Conservation (phyloP, 2,329 filamentous ascomycete species). For the Arthrobotrys pseudoclavata region DNA sequence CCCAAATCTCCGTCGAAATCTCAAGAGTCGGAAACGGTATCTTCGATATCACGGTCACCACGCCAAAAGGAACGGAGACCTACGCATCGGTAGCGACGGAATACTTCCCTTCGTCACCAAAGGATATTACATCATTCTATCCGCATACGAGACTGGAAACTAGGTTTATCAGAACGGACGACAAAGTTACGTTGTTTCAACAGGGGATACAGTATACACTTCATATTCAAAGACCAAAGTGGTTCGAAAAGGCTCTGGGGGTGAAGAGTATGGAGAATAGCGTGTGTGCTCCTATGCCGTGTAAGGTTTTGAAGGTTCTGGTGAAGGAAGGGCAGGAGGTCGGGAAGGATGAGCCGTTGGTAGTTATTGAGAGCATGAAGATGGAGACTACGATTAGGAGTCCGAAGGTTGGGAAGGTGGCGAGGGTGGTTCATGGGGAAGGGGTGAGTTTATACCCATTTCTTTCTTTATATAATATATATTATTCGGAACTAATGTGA, state of each 20-base stretch:
- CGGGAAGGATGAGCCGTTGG: constrained; percentile 85
- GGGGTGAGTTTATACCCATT: constrained; percentile 65
- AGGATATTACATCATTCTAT: constrained; percentile 80
- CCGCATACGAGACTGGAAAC: constrained; percentile 83
- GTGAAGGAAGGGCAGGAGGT: constrained; percentile 85
- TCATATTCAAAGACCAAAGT: constrained; percentile 74
- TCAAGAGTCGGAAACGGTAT: constrained; percentile 65
- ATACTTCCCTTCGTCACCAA: constrained; percentile 66
- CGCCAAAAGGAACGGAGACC: constrained; percentile 69
- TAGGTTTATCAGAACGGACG: constrained; percentile 77
- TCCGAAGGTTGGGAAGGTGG: constrained; percentile 69
- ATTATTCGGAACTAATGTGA: neutral
- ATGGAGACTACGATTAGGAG: constrained; percentile 72
- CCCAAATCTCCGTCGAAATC: constrained; percentile 58
- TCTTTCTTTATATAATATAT: constrained; percentile 2
- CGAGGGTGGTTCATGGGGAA: constrained; percentile 69
- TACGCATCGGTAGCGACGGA: constrained; percentile 67
- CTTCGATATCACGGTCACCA: constrained; percentile 68
- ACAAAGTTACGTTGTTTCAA: constrained; percentile 82
- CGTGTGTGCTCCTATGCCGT: constrained; percentile 95
- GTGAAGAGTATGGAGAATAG: constrained; percentile 73
- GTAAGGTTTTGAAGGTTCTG: constrained; percentile 92
- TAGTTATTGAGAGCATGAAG: constrained; percentile 75
- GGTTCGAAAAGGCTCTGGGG: constrained; percentile 89
- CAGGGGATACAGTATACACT: constrained; percentile 73